Base-by-base conservation (phyloP, 2,329 filamentous ascomycete genomes). In the Emmonsia crescens region DNA sequence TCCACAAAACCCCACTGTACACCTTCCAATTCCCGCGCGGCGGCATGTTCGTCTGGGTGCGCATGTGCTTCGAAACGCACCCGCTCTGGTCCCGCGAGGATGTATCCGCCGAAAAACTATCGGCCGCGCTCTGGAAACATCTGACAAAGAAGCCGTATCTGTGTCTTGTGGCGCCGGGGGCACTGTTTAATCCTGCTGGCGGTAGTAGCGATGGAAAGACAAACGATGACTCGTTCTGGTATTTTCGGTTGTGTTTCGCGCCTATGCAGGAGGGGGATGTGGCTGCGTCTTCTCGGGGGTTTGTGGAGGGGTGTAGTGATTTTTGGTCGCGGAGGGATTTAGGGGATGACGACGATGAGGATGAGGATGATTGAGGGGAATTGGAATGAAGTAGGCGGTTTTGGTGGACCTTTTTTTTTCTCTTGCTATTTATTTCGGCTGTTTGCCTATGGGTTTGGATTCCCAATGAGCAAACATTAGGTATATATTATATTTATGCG, bases 21-120 rank as follows among this genome's bases (percentile, higher is more conserved):
- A 83, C 86, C 54, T 96, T 95, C 71, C 76, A 82, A 67, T 91
- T 89, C 81, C 91, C 92, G 0, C 83, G 88, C 33, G 92, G 87
- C 42, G 92, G 92, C 70, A 96, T 96, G 91, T 96, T 96, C 73
- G 75, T 95, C 61, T 96, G 92, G 92, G 69, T 96, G 3, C 81
- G 83, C 61, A 76, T 94, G 64, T 81, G 85, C 71, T 88, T 91
- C 68, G 83, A 87, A 60, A 78, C 79, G 1, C 91, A 96, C 70
- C 89, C 90, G 14, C 80, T 96, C 16, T 86, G 79, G 72, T 73
- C 74, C 19, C 24, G 27, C 16, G 29, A 21, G n/a, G 38, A 19
- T 16, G 21, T 40, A 29, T 33, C 81, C 57, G 79, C 82, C 0
- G 72, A 81, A 10, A 77, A 79, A 29, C 79, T 96, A 0, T 78